Percentiles rank a stretch among this genome's conserved stretches.
phyloP scores from a whole-genome alignment of 371 early-diverging fungal species.

The Batkoa obscura region DNA sequence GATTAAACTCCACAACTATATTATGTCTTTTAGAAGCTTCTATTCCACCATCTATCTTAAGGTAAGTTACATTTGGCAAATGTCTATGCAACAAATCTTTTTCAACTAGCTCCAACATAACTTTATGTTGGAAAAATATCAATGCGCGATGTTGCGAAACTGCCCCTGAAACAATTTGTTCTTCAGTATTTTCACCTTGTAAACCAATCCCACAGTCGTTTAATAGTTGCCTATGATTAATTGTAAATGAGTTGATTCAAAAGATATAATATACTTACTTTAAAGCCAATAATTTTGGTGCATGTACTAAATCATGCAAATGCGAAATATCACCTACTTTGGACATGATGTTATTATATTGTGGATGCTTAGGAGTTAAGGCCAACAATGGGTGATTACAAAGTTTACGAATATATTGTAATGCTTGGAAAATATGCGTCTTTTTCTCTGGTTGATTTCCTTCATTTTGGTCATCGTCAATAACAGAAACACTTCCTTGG shows the following conservation, averaged over 20 bases:
- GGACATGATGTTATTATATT: conserved; percentile 40
- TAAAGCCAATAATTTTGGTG: conserved; percentile 83
- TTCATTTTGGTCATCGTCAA: conserved; percentile 4
- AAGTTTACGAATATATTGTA: conserved; percentile 87
- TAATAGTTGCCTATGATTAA: conserved; percentile 40
- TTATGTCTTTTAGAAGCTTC: conserved; percentile 70
- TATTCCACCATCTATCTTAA: conserved; percentile 93
- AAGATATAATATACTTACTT: conserved; percentile 21
- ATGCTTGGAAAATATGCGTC: conserved; percentile 83
- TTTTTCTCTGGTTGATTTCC: conserved; percentile 15
- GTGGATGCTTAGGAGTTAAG: conserved; percentile 66
- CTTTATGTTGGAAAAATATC: conserved; percentile 93
- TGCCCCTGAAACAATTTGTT: conserved; percentile 29
- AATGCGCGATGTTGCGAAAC: conserved; percentile 85
- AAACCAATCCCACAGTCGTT: conserved; percentile 85
- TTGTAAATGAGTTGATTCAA: neutral
- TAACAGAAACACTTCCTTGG: conserved; percentile 25
- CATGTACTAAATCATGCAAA: conserved; percentile 68
- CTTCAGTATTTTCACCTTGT: conserved; percentile 23
- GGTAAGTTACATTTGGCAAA: conserved; percentile 79
- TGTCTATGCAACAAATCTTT: conserved; percentile 58
- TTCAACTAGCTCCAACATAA: conserved; percentile 94
- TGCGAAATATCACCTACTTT: conserved; percentile 35
- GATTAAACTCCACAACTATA: conserved; percentile 87
- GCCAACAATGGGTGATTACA: conserved; percentile 93